Conservation (phyloP, 1,139 yeast species). For the Pneumocystis carinii region DNA sequence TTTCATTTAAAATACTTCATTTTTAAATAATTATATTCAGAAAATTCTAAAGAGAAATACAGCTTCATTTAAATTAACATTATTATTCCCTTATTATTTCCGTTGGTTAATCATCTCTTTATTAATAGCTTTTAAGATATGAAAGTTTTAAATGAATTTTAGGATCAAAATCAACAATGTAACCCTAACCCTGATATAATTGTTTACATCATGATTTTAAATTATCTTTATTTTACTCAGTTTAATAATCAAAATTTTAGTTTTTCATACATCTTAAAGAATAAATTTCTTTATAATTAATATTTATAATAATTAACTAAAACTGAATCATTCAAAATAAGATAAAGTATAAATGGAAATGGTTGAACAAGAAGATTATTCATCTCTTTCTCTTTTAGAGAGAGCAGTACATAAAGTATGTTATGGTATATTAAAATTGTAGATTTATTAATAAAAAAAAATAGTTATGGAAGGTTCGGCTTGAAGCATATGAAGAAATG, state of each 20-base stretch:
- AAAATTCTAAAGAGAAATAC: not conserved
- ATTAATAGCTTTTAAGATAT: not conserved
- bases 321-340: not conserved
- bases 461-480: conserved; percentile 75
- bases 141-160: not conserved
- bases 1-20: too few species aligned
- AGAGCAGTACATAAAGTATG: conserved; percentile 47
- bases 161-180: not conserved
- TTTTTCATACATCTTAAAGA: not conserved
- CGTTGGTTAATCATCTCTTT: not conserved
- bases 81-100: not conserved
- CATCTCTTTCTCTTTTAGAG: conserved; percentile 49
- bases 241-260: not conserved
- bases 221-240: not conserved
- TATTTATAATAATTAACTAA: not conserved
- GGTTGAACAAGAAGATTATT: conserved; percentile 45
- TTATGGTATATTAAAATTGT: conserved; percentile 1
- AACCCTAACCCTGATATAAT: not conserved
- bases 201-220: not conserved
- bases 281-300: not conserved
- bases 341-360: conserved; percentile 13
- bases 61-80: not conserved
- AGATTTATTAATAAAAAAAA: not conserved
- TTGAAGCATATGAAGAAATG: conserved; percentile 62
- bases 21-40: too few species aligned